Evolutionary conservation across 495 filamentous ascomycete genomes (phyloP).

Genomic region (Penicillium cinerascens): DNA sequence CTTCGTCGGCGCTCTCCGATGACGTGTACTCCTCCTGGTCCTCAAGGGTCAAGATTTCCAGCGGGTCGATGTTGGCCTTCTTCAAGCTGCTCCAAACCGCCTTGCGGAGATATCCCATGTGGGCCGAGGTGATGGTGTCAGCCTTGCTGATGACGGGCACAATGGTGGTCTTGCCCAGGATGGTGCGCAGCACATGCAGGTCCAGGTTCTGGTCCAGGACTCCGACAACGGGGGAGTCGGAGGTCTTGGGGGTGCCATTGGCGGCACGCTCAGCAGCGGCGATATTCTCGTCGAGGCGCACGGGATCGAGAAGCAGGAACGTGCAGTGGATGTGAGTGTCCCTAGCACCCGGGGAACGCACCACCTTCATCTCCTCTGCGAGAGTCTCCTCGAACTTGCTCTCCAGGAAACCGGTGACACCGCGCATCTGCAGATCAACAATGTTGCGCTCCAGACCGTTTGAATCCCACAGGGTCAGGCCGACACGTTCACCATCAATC

Average conservation of each 20-base stretch:
- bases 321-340: slow-evolving; percentile 98
- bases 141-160: slow-evolving; percentile 97
- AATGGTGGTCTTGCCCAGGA: slow-evolving; percentile 93
- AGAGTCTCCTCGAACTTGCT: slow-evolving; percentile 98
- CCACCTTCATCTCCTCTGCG: slow-evolving; percentile 94
- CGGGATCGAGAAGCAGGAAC: slow-evolving; percentile 87
- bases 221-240: slow-evolving; percentile 47
- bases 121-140: slow-evolving; percentile 87
- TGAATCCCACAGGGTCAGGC: slow-evolving; percentile 94
- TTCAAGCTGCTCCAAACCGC: slow-evolving; percentile 86
- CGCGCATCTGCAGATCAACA: slow-evolving; percentile 88
- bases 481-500: slow-evolving; percentile 87
- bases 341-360: slow-evolving; percentile 85
- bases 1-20: slow-evolving; percentile 55
- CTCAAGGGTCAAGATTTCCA: slow-evolving; percentile 80
- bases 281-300: slow-evolving; percentile 78
- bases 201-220: slow-evolving; percentile 87
- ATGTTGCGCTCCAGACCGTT: slow-evolving; percentile 89
- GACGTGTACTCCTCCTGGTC: slow-evolving; percentile 64
- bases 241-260: slow-evolving; percentile 52
- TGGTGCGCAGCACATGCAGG: slow-evolving; percentile 78
- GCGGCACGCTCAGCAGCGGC: slow-evolving; percentile 59
- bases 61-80: slow-evolving; percentile 78
- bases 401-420: slow-evolving; percentile 88
- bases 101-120: slow-evolving; percentile 91